Evolutionary conservation across 2,329 filamentous ascomycete species (phyloP), one percentile per base, ranked within the genome.

Genomic region (Diaporthe citrichinensis): DNA sequence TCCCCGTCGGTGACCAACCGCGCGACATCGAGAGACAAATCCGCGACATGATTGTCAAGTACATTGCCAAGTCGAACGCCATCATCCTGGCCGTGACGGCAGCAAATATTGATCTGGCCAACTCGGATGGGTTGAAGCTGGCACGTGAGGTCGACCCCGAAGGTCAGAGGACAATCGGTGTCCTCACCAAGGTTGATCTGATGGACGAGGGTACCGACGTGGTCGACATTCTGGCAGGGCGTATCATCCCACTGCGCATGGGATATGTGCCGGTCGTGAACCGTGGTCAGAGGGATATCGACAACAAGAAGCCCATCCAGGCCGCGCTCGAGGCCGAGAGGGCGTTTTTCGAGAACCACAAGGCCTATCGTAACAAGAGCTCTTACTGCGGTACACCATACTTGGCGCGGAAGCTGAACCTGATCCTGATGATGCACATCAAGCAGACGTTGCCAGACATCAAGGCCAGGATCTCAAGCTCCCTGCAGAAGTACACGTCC

Each of bases 341-440:
- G 90, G 93, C 94, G 83, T 99, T 98, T 85, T 99, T 99, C 84
- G 97, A 99, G 81, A 96, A 96, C 85, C 97, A 99, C 90, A 98
- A 97, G 87, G 96, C 97, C 46, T 99, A 99, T 86, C 92, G 96
- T 77, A 99, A 98, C 87, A 99, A 99, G 92, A 96, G 95, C 83
- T 94, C 96, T 8, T 99, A 99, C 89, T 99, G 97, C 85, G 97
- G 97, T 84, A 99, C 97, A 4, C 97, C 97, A 5, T 99, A 99
- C 83, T 89, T 99, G 76, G 97, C 97, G 5, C 93, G 96, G 80
- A 99, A 99, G 87, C 91, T 99, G 76, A 99, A 99, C 86, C 89
- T 99, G 81, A 98, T 99, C 82, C 90, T 99, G 80, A 98, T 99
- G 96, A 99, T 99, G 97, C 97, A 99, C 88, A 99, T 99, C 89